Conservation (phyloP, 192 early-diverging fungal genomes). For the Linnemannia elongata region DNA sequence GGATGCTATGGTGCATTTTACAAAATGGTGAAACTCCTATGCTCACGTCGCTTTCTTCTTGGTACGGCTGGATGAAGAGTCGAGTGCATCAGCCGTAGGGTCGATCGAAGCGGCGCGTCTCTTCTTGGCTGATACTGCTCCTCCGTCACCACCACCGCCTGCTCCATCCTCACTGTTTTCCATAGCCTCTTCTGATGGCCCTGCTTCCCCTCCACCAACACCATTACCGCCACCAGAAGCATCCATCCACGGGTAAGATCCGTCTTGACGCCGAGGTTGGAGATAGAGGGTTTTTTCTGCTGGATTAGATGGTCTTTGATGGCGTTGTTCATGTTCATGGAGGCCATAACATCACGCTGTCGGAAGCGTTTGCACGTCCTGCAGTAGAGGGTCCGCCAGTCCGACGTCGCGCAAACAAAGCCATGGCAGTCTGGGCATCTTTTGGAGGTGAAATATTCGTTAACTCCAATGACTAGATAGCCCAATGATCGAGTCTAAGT, state of each 20-base stretch:
- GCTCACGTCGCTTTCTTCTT: slow-evolving; percentile 6
- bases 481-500: slow-evolving; percentile 23
- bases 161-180: neutral
- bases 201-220: slow-evolving; percentile 7
- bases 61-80: neutral
- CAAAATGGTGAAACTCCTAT: neutral
- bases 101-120: no score
- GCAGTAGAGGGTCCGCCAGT: neutral
- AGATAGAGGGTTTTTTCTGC: slow-evolving; percentile 8
- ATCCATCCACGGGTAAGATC: slow-evolving; percentile 13
- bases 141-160: no score
- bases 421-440: slow-evolving; percentile 3
- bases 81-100: slow-evolving; percentile 5
- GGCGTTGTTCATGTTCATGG: slow-evolving; percentile 3
- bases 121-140: no score
- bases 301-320: neutral
- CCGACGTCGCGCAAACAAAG: no score
- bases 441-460: neutral
- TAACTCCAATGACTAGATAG: slow-evolving; percentile 10
- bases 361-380: neutral
- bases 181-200: slow-evolving; percentile 2
- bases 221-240: neutral
- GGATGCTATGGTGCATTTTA: neutral
- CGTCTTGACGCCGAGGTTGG: slow-evolving; percentile 10
- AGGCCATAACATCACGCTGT: slow-evolving; percentile 17